Percentiles rank a stretch among this genome's conserved stretches.
phyloP scores from a whole-genome alignment of 176 grass and related monocot species.

The sorghum (Sorghum bicolor) region Sorghum_bicolor_NCBIv3 NC_012878.2:48011001-48011500 shows the following conservation, averaged over 20 bases:
- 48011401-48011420: neutral
- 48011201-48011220: too few relatives aligned
- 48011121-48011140: neutral
- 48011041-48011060: neutral
- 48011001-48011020: neutral
- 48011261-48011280: neutral
- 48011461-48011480: neutral
- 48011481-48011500: neutral
- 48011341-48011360: neutral
- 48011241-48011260: neutral
- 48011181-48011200: neutral
- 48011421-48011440: neutral
- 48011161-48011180: neutral
- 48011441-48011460: neutral
- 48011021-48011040: neutral
- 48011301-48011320: neutral
- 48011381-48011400: neutral
- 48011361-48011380: neutral
- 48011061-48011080: neutral
- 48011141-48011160: neutral
- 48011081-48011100: neutral
- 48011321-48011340: neutral
- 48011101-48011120: neutral
- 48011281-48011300: too few relatives aligned
- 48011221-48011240: neutral